phyloP scores from a whole-genome alignment of 2,329 filamentous ascomycete genomes.

The Pseudocercospora vitis region DNA sequence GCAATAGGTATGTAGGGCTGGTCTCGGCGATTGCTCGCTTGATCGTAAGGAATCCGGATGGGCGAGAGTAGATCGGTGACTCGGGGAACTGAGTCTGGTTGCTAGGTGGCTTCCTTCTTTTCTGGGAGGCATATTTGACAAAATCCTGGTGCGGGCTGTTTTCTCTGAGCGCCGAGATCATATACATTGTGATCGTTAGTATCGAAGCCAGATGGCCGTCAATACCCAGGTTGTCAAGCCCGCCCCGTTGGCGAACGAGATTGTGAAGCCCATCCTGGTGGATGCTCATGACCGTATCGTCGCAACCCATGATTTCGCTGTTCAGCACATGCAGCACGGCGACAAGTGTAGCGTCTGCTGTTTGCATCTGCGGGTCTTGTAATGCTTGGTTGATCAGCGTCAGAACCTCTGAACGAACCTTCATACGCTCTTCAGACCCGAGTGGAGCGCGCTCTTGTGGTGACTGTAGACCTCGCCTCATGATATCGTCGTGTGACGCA shows the following conservation, averaged over 20 bases:
- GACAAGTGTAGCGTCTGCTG: slow-evolving; percentile 35
- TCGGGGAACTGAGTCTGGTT: slow-evolving; percentile 22
- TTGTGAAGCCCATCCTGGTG: slow-evolving; percentile 35
- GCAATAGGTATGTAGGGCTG: slow-evolving; percentile 20
- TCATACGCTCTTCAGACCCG: slow-evolving; percentile 27
- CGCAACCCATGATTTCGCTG: slow-evolving; percentile 36
- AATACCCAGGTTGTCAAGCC: slow-evolving; percentile 32
- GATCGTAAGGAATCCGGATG: slow-evolving; percentile 21
- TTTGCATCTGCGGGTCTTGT: slow-evolving; percentile 27
- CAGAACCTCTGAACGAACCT: slow-evolving; percentile 29
- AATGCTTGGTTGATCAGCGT: slow-evolving; percentile 33
- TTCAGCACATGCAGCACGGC: slow-evolving; percentile 36
- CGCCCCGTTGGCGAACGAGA: slow-evolving; percentile 34
- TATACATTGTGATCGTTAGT: slow-evolving; percentile 30
- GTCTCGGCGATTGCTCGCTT: slow-evolving; percentile 13
- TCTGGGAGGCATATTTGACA: slow-evolving; percentile 17
- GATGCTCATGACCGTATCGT: slow-evolving; percentile 26
- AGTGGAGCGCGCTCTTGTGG: slow-evolving; percentile 20
- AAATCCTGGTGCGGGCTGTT: slow-evolving; percentile 24
- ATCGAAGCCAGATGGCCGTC: slow-evolving; percentile 31
- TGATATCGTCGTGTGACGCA: slow-evolving; percentile 37
- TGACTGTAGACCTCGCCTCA: slow-evolving; percentile 28
- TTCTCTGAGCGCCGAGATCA: slow-evolving; percentile 27
- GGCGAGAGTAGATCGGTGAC: slow-evolving; percentile 25
- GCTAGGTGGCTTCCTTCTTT: slow-evolving; percentile 11